phyloP scores from a whole-genome alignment of 1,139 yeast species.

The Saccharomycopsis hybrid region DNA sequence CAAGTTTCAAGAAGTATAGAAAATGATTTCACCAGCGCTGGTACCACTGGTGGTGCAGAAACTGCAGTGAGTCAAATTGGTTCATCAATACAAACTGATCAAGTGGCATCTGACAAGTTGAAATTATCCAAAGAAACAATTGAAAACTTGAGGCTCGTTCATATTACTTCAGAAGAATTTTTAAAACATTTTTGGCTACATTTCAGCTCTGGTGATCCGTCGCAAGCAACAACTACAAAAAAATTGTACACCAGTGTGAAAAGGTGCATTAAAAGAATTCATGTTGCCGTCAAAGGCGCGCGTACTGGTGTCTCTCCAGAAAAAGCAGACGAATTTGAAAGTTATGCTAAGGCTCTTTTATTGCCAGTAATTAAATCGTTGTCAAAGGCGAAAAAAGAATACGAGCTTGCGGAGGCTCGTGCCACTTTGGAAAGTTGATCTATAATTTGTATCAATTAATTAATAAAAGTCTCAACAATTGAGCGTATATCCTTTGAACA shows the following conservation, averaged over 20 bases:
- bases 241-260: constrained; percentile 41
- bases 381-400: constrained; percentile 26
- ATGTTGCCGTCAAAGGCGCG: constrained; percentile 30
- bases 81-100: constrained; percentile 19
- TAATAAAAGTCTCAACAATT: no score
- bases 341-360: constrained; percentile 25
- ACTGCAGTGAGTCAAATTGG: constrained; percentile 1
- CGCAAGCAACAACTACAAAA: constrained; percentile 40
- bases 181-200: constrained; percentile 65
- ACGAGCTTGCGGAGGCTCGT: constrained; percentile 23
- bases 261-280: constrained; percentile 42
- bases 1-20: constrained; percentile 28
- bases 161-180: constrained; percentile 65
- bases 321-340: constrained; percentile 25
- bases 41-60: background rate
- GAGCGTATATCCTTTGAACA: no score
- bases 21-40: constrained; percentile 21
- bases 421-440: no score
- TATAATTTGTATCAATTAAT: no score
- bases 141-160: constrained; percentile 44
- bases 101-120: constrained; percentile 20
- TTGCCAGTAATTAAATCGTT: constrained; percentile 27
- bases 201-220: constrained; percentile 50
- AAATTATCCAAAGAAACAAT: constrained; percentile 25
- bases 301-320: constrained; percentile 23